A percentile compares a stretch with the other conserved stretches of the same genome.
Conservation (phyloP, 805 yeast genomes). For the Kodamaea leandrae region DNA sequence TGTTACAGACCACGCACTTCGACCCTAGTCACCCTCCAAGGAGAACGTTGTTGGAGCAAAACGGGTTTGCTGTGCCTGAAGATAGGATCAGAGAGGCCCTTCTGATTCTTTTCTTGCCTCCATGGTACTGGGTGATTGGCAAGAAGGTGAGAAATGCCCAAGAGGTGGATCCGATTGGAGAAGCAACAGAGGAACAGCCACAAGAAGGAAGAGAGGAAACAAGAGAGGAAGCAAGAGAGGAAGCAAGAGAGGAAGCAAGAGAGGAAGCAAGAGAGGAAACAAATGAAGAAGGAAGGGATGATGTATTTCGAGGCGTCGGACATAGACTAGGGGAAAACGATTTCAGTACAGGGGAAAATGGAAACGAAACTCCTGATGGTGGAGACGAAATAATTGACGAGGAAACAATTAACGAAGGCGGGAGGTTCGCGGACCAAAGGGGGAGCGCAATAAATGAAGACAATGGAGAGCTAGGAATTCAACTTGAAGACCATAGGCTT, state of each 20-base stretch:
- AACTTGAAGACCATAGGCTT: no score
- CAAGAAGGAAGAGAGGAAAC: neutral
- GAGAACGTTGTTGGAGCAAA: slow-evolving; percentile 10
- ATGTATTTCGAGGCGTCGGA: no score
- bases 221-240: neutral
- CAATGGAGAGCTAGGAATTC: no score
- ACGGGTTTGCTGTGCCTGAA: slow-evolving; percentile 14
- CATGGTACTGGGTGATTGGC: slow-evolving; percentile 31
- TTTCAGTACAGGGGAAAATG: no score
- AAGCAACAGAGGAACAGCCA: neutral
- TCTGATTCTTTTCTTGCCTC: slow-evolving; percentile 24
- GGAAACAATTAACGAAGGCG: no score
- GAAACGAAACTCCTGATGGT: no score
- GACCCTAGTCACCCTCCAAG: slow-evolving; percentile 18
- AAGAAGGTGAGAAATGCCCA: neutral
- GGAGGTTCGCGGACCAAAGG: no score
- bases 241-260: neutral
- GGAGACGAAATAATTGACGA: no score
- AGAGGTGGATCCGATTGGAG: neutral
- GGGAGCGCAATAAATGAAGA: no score
- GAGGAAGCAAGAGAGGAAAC: neutral
- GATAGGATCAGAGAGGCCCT: slow-evolving; percentile 12
- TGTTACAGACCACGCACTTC: slow-evolving; percentile 14
- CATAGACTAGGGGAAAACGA: no score
- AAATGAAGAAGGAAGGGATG: neutral